Conservation (phyloP, 2,329 filamentous ascomycete genomes). For the Aspergillus vadensis region DNA sequence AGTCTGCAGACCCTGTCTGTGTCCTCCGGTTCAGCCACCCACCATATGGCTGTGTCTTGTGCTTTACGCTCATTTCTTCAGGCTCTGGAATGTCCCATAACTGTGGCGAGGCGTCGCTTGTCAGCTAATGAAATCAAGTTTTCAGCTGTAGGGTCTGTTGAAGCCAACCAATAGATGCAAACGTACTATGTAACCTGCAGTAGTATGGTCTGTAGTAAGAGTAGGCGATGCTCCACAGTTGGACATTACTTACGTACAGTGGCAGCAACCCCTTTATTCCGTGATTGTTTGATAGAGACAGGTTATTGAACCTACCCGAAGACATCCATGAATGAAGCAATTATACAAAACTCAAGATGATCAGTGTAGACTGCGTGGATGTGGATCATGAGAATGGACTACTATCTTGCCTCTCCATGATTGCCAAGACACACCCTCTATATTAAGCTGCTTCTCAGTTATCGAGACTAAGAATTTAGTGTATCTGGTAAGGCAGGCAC, state of each 20-base stretch:
- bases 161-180: background rate
- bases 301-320: too few species aligned
- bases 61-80: background rate
- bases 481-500: background rate
- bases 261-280: background rate
- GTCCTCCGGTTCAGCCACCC: too few species aligned
- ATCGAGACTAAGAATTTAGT: background rate
- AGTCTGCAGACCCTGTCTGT: background rate
- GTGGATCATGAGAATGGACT: background rate
- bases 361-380: background rate
- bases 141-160: background rate
- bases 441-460: background rate
- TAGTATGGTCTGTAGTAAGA: background rate
- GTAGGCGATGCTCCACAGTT: background rate
- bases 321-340: background rate
- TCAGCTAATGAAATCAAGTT: background rate
- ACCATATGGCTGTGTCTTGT: background rate
- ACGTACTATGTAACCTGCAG: background rate
- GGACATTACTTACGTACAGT: constrained; percentile 6
- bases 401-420: background rate
- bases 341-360: background rate
- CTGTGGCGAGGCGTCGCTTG: background rate
- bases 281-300: too few species aligned
- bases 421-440: background rate
- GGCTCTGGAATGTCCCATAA: background rate